These are phyloP conservation scores for Aspergillus alliaceus DNA, from an alignment of 2,329 filamentous ascomycete genomes.

Conservation along the genomic window DNA sequence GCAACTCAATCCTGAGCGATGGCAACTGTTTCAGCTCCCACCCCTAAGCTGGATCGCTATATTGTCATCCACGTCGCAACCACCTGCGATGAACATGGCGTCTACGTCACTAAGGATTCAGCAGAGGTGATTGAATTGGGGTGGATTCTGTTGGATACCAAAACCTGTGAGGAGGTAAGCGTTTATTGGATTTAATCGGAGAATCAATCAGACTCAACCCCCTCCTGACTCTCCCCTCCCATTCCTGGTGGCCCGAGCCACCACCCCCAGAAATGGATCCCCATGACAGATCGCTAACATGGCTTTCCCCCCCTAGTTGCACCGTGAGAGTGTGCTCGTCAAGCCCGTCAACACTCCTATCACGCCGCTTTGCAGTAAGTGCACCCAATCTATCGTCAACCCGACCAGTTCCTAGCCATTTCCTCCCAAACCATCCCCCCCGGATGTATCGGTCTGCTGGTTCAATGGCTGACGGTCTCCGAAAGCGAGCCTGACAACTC, in stretches of 20 bases:
- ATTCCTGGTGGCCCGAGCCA: background rate
- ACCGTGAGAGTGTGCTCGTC: slow-evolving; percentile 93
- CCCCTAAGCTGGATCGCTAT: slow-evolving; percentile 86
- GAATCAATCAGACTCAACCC: background rate
- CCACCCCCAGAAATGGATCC: background rate
- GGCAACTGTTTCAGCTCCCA: slow-evolving; percentile 51
- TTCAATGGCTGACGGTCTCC: slow-evolving; percentile 28
- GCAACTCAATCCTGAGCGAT: slow-evolving; percentile 32
- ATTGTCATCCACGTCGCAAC: slow-evolving; percentile 98
- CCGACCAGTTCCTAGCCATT: background rate
- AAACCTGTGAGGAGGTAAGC: slow-evolving; percentile 86
- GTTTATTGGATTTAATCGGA: slow-evolving; percentile 8
- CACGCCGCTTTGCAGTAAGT: slow-evolving; percentile 97
- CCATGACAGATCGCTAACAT: background rate
- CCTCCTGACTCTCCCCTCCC: background rate
- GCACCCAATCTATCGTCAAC: slow-evolving; percentile 16
- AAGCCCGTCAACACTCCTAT: slow-evolving; percentile 99
- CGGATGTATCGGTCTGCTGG: slow-evolving; percentile 21
- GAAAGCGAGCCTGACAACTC: slow-evolving; percentile 88
- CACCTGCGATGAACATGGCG: slow-evolving; percentile 97
- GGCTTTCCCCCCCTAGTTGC: slow-evolving; percentile 60
- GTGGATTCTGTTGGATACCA: slow-evolving; percentile 93
- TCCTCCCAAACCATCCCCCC: slow-evolving; percentile 1
- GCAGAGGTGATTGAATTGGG: slow-evolving; percentile 98
- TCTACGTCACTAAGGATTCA: slow-evolving; percentile 98